phyloP scores from a whole-genome alignment of 1,284 basidiomycete genomes.

The Chondrostereum purpureum region DNA sequence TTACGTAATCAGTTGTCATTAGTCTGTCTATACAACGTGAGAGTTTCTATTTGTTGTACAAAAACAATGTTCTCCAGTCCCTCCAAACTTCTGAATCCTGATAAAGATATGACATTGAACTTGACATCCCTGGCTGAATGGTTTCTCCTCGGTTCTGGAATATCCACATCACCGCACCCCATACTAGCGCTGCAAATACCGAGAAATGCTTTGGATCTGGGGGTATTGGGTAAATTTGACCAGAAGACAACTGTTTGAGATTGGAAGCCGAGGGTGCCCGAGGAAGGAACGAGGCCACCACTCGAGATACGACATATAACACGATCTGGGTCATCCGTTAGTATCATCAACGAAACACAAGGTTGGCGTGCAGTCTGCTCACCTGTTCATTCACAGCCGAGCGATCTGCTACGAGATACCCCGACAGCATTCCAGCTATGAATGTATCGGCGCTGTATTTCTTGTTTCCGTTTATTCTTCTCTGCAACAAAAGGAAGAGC shows the following conservation, averaged over 20 bases:
- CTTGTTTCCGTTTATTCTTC: conserved; percentile 76
- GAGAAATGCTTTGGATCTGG: conserved; percentile 40
- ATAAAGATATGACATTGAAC: conserved; percentile 67
- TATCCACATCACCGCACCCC: conserved; percentile 76
- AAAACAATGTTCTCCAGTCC: conserved; percentile 62
- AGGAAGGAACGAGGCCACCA: conserved; percentile 82
- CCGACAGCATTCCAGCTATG: conserved; percentile 86
- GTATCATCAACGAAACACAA: background rate
- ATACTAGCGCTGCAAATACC: conserved; percentile 63
- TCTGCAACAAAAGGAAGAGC: conserved; percentile 74
- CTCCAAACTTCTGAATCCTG: conserved; percentile 75
- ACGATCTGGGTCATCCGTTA: conserved; percentile 64
- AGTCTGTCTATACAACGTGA: background rate
- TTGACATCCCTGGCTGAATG: conserved; percentile 68
- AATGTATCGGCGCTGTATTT: conserved; percentile 79
- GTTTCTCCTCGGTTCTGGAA: conserved; percentile 63
- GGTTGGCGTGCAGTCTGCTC: conserved; percentile 26
- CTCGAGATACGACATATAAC: conserved; percentile 88
- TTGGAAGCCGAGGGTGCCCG: conserved; percentile 38
- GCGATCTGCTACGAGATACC: conserved; percentile 87
- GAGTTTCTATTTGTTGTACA: conserved; percentile 68
- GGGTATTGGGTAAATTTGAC: conserved; percentile 1
- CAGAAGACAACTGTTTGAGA: conserved; percentile 5
- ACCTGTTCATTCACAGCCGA: conserved; percentile 99
- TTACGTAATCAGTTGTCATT: no score